Percentiles rank a stretch among this genome's conserved stretches.
These are phyloP conservation scores for Penicillium coffeae DNA, from an alignment of 495 filamentous ascomycete species.

Conservation along the genomic window DNA sequence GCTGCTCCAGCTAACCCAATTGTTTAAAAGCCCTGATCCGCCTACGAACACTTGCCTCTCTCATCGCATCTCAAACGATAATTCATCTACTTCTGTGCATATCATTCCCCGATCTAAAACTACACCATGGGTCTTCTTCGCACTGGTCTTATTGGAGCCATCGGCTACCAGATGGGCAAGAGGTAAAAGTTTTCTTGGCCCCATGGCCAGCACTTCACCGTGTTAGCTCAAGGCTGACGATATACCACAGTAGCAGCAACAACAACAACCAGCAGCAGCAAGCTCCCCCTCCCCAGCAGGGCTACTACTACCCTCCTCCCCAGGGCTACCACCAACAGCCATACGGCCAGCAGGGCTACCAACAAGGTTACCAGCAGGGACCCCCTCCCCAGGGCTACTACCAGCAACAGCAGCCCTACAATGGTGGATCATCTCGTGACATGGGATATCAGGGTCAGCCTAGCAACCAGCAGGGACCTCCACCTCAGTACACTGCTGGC, in stretches of 20 bases:
- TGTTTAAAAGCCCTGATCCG: background rate
- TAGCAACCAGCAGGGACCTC: background rate
- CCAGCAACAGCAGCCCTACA: background rate
- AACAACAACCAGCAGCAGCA: background rate
- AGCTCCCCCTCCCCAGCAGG: background rate
- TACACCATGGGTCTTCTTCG: background rate
- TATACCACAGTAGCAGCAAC: background rate
- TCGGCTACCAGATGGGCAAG: background rate
- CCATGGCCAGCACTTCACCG: no score
- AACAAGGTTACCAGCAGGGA: background rate
- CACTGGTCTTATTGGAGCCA: background rate
- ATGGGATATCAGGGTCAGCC: background rate
- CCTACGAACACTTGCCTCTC: background rate
- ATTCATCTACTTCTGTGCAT: no score
- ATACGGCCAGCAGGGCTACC: background rate
- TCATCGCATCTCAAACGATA: background rate
- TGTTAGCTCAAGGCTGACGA: background rate
- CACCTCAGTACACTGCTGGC: background rate
- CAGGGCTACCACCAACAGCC: background rate
- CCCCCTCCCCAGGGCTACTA: background rate
- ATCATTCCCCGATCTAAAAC: background rate
- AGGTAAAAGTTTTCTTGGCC: background rate
- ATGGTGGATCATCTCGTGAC: background rate
- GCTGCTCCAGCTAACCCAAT: background rate
- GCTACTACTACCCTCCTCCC: background rate